Base-by-base conservation (phyloP, 1,284 basidiomycete species). In the Hymenochaete sp. region DNA sequence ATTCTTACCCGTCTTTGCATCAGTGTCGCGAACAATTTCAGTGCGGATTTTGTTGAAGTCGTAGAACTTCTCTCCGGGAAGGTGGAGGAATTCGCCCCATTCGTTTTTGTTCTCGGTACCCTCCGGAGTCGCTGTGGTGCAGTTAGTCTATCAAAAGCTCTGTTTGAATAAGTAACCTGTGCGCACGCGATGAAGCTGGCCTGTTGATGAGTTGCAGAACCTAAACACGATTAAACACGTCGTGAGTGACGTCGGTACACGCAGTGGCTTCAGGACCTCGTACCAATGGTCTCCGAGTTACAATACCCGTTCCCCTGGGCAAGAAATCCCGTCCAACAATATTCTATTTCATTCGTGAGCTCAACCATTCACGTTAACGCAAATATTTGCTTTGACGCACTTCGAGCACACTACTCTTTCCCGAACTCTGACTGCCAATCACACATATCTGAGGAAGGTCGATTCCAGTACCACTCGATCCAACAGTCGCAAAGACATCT, bases 81-180 rank as follows among this genome's bases (percentile, higher is more conserved):
- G 74, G 62, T 96, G 92, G 36, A 98, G 70, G 72, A 98, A 98
- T 68, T 98, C 95, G 60, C 93, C 95, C 95, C 95, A 98, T 67
- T 98, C 95, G 57, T 96, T 81, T 49, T 80, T 71, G 63, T 93
- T 96, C 61, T 82, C 87, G 40, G 75, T 71, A 54, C 82, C 73
- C 64, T 84, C 81, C 27, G 56, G 58, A n/a, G 62, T 55, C 31
- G 61, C 65, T 70, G 62, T 49, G 65, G 67, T 72, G 60, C 19
- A 38, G 28, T 28, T 51, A 33, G 39, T 55, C 54, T 47, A 44
- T 16, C 22, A 48, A 40, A 45, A 29, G 32, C 27, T 29, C 45
- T 13, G 24, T 37, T 44, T 31, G 35, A 25, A 8, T 45, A 47
- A 44, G 28, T 46, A 56, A 46, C 63, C 59, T 43, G 53, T 14